Percentiles rank a stretch among this genome's conserved stretches.
These are phyloP conservation scores for Amanita muscaria DNA, from an alignment of 768 basidiomycete species.

Conservation along the genomic window DNA sequence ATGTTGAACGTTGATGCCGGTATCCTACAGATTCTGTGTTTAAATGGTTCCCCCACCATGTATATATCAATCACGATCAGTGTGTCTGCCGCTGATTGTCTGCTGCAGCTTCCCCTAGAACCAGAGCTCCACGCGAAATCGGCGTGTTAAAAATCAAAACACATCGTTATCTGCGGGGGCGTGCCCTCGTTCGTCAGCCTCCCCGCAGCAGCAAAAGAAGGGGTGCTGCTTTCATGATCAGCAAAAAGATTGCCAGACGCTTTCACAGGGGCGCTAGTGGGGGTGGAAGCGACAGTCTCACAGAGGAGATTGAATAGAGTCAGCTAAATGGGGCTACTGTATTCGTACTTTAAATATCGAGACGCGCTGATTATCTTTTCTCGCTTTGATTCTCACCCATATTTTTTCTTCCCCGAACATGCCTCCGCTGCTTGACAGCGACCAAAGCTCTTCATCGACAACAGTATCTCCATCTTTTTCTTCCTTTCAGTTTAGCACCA, in stretches of 20 bases:
- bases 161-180: conserved; percentile 1
- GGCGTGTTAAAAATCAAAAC: not conserved
- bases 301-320: too few relatives aligned
- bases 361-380: too few relatives aligned
- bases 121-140: conserved; percentile 4
- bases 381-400: too few relatives aligned
- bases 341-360: too few relatives aligned
- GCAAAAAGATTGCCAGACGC: not conserved
- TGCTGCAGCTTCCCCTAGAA: conserved; percentile 1
- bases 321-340: too few relatives aligned
- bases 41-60: conserved; percentile 3
- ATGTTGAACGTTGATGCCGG: too few relatives aligned
- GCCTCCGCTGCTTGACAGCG: too few relatives aligned
- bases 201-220: conserved; percentile 1
- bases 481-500: conserved; percentile 40
- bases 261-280: not conserved
- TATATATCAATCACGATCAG: not conserved
- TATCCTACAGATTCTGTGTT: not conserved
- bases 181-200: not conserved
- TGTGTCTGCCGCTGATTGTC: not conserved
- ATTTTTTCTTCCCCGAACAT: too few relatives aligned
- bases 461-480: conserved; percentile 27
- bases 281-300: not conserved
- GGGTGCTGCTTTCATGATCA: not conserved
- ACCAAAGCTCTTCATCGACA: not conserved